phyloP scores from a whole-genome alignment of 140 eudicot species.

The Ambrosia hybrid region DNA sequence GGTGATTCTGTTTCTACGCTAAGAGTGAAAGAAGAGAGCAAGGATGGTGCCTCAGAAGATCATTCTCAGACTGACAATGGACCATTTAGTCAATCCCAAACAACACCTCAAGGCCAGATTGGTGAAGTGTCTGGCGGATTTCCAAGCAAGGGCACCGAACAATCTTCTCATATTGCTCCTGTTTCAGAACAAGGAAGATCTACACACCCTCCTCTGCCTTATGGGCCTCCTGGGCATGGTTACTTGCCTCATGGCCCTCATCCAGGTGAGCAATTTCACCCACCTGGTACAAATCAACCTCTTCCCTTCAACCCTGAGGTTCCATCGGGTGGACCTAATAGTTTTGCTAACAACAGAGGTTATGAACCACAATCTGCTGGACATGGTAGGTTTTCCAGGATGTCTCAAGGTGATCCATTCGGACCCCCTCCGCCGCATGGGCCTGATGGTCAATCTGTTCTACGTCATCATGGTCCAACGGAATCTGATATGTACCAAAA shows the following conservation, averaged over 20 bases:
- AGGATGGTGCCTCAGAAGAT: conserved; percentile 33
- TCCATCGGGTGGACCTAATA: conserved; percentile 34
- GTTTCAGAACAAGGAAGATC: conserved; percentile 30
- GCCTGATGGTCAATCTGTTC: conserved; percentile 35
- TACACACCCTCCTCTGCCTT: conserved; percentile 38
- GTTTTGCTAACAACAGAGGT: conserved; percentile 34
- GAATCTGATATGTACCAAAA: conserved; percentile 49
- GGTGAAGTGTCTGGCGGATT: conserved; percentile 37
- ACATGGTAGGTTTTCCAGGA: conserved; percentile 32
- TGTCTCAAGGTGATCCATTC: conserved; percentile 39
- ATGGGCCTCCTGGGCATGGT: conserved; percentile 49
- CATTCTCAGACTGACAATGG: conserved; percentile 30
- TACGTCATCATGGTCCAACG: conserved; percentile 39
- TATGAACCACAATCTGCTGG: conserved; percentile 27
- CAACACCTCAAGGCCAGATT: conserved; percentile 28
- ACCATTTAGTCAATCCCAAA: conserved; percentile 16
- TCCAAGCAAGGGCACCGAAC: conserved; percentile 31
- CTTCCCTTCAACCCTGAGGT: conserved; percentile 32
- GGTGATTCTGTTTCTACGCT: conserved; percentile 34
- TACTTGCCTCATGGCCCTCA: conserved; percentile 42
- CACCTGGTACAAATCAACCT: conserved; percentile 36
- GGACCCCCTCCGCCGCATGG: conserved; percentile 43
- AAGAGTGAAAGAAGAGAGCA: conserved; percentile 46
- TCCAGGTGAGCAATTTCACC: conserved; percentile 46
- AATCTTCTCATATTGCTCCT: conserved; percentile 25